These are phyloP conservation scores for Colletotrichum phormii DNA, from an alignment of 2,329 filamentous ascomycete genomes.

Conservation along the genomic window DNA sequence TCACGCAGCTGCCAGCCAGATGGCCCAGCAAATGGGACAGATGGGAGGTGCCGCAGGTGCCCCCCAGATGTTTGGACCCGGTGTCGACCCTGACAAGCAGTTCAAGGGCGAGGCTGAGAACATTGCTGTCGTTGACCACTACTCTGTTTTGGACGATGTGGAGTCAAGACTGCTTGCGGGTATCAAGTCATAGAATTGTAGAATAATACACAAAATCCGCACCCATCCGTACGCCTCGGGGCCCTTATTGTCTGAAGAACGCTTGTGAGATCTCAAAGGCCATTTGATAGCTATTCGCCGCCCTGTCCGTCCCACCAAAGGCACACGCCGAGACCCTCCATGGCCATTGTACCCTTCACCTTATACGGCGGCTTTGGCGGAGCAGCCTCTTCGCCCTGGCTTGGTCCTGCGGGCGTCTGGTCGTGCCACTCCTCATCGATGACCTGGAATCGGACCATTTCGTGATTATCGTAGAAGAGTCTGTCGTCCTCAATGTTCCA, in stretches of 20 bases:
- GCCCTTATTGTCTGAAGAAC: not conserved
- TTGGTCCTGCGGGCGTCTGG: conserved; percentile 78
- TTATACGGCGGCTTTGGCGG: conserved; percentile 77
- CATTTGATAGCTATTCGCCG: conserved; percentile 20
- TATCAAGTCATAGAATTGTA: conserved; percentile 52
- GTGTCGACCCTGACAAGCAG: conserved; percentile 94
- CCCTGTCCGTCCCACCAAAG: conserved; percentile 68
- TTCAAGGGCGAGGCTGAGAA: conserved; percentile 95
- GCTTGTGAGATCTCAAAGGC: not conserved
- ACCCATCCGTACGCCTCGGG: conserved; percentile 2
- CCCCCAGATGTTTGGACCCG: conserved; percentile 87
- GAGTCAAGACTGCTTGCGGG: conserved; percentile 82
- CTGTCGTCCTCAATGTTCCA: conserved; percentile 81
- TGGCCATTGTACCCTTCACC: conserved; percentile 74
- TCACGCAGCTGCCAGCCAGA: conserved; percentile 84
- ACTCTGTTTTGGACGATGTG: conserved; percentile 88
- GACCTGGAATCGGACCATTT: conserved; percentile 87
- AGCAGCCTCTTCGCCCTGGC: conserved; percentile 70
- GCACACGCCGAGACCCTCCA: conserved; percentile 70
- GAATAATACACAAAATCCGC: conserved; percentile 21
- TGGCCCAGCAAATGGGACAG: conserved; percentile 89
- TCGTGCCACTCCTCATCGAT: conserved; percentile 93
- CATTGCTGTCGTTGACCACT: conserved; percentile 92
- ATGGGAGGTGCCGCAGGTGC: conserved; percentile 70
- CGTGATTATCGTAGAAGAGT: conserved; percentile 90